Base-by-base conservation (phyloP, 2,329 filamentous ascomycete species). In the Esteya vermicola region DNA sequence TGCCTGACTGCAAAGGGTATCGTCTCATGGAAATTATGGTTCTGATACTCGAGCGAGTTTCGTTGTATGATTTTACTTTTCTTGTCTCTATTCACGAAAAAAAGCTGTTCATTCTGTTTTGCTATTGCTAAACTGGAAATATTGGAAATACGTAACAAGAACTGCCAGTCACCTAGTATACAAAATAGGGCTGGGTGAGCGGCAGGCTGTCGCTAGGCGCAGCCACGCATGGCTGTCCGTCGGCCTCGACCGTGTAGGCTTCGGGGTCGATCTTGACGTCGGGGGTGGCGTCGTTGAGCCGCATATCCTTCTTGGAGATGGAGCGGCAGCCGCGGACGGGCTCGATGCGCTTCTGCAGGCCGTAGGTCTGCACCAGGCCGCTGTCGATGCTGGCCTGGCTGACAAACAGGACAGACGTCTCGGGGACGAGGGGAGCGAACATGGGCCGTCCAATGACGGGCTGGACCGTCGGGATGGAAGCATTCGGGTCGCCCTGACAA, bases 191-290 rank as follows among this genome's bases (percentile, higher is more conserved):
- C 64, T 93, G 85, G 43, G 81, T 77, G 54, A 94, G 64, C 7
- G 86, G 86, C 58, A 95, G 57, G 38, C 54, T 67, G 21, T 67
- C 66, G 19, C 81, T 74, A 4, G 86, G 83, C 58, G 81, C 83
- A 0, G 85, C 85, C 32, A 64, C 70, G 54, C 82, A 88, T 27
- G 78, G 63, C 57, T 72, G 60, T 0, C 84, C 86, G 59, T 94
- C 85, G 2, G 88, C 88, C 62, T 89, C 78, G 21, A 95, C 88
- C 14, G 67, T 72, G 63, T 95, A 96, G 52, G 73, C 78, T 68
- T 96, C 89, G 6, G 89, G 83, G 57, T 96, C 88, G 44, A 96
- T 88, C 51, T 67, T 77, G 84, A 96, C 95, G 62, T 70, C 75
- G 13, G 89, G 89, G 74, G 76, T 85, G 40, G 61, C 61, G 53